These are phyloP conservation scores for Drechslera avenae DNA, from an alignment of 2,329 filamentous ascomycete species.

Conservation along the genomic window DNA sequence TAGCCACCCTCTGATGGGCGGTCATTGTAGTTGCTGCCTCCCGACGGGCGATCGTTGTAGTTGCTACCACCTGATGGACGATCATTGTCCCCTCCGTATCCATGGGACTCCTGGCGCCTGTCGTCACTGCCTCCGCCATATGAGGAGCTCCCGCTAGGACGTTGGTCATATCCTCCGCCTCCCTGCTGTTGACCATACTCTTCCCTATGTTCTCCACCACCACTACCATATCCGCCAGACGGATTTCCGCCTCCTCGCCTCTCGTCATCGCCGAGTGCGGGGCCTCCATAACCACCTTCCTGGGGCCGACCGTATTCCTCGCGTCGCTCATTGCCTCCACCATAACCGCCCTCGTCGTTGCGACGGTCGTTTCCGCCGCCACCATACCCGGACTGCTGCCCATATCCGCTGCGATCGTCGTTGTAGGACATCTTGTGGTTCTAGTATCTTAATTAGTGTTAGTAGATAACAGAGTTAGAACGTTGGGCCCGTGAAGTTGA, in stretches of 20 bases:
- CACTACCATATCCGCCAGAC: slow-evolving; percentile 6
- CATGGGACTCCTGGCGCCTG: slow-evolving; percentile 23
- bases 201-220: slow-evolving; percentile 15
- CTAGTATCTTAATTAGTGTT: not conserved
- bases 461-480: not conserved
- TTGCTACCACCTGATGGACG: not conserved
- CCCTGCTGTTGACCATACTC: slow-evolving; percentile 19
- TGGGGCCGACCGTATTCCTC: slow-evolving; percentile 26
- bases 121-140: slow-evolving; percentile 21
- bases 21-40: slow-evolving; percentile 14
- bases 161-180: slow-evolving; percentile 1
- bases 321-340: slow-evolving; percentile 22
- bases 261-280: slow-evolving; percentile 14
- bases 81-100: not conserved
- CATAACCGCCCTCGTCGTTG: slow-evolving; percentile 19
- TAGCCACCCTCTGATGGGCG: slow-evolving; percentile 19
- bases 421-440: slow-evolving; percentile 32
- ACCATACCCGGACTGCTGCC: slow-evolving; percentile 17
- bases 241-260: slow-evolving; percentile 9
- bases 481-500: not conserved
- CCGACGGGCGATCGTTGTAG: slow-evolving; percentile 31
- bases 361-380: slow-evolving; percentile 22
- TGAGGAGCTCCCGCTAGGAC: slow-evolving; percentile 3
- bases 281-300: slow-evolving; percentile 19
- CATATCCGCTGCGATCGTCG: slow-evolving; percentile 26